phyloP scores from a whole-genome alignment of 2,329 filamentous ascomycete genomes.

The Tolypocladium ovalisporum region DNA sequence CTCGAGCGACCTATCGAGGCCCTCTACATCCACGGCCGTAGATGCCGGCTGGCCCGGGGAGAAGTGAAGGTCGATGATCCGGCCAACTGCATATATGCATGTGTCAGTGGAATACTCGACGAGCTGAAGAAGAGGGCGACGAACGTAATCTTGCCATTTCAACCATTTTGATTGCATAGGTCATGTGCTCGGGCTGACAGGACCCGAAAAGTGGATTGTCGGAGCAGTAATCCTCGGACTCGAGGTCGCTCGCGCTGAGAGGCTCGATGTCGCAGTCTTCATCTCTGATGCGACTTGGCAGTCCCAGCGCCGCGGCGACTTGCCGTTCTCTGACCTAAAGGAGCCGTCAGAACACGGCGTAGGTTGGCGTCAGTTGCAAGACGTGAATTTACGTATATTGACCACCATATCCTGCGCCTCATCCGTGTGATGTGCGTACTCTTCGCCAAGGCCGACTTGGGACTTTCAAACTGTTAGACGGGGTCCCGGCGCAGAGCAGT shows the following conservation, averaged over 20 bases:
- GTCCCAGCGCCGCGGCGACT: constrained; percentile 22
- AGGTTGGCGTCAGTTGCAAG: background rate
- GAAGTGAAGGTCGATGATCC: constrained; percentile 24
- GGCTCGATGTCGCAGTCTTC: constrained; percentile 28
- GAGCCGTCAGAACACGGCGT: background rate
- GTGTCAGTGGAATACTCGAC: too few species aligned
- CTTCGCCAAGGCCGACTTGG: constrained; percentile 14
- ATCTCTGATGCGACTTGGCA: constrained; percentile 25
- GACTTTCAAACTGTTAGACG: constrained; percentile 3
- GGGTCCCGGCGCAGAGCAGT: background rate
- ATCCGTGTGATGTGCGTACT: constrained; percentile 18
- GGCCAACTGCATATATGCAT: constrained; percentile 16
- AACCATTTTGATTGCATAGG: constrained; percentile 26
- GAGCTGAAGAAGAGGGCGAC: background rate
- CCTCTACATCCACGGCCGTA: constrained; percentile 14
- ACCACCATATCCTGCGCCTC: constrained; percentile 42
- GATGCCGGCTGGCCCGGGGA: constrained; percentile 19
- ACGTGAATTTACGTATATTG: constrained; percentile 36
- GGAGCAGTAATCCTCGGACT: constrained; percentile 14
- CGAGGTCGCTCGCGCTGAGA: constrained; percentile 17
- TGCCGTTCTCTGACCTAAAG: constrained; percentile 24
- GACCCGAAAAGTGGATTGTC: constrained; percentile 15
- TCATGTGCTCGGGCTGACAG: constrained; percentile 20
- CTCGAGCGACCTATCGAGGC: constrained; percentile 19
- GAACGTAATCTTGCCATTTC: constrained; percentile 22